Evolutionary conservation across 2,329 filamentous ascomycete species (phyloP).

Genomic region (Zopfia rhizophila): DNA sequence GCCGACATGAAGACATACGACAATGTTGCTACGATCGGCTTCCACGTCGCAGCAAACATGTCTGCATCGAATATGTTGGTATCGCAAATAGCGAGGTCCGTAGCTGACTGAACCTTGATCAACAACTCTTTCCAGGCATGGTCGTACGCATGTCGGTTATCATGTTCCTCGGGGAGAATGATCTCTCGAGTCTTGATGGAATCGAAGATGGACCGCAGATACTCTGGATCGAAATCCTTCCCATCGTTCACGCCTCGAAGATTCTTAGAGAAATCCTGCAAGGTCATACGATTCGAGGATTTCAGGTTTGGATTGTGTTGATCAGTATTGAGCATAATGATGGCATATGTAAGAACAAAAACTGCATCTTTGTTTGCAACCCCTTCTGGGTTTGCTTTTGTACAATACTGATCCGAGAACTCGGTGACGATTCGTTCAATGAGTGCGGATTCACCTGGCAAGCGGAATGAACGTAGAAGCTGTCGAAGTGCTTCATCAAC

Average conservation of each 20-base stretch:
- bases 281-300: conserved; percentile 81
- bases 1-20: conserved; percentile 99
- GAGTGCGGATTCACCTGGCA: conserved; percentile 90
- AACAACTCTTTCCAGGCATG: conserved; percentile 97
- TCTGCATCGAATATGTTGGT: conserved; percentile 97
- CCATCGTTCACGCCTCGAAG: conserved; percentile 89
- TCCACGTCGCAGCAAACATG: conserved; percentile 98
- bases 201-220: conserved; percentile 86
- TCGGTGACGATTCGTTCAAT: conserved; percentile 92
- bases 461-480: conserved; percentile 89
- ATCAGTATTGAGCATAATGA: conserved; percentile 98
- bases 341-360: conserved; percentile 92
- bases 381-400: conserved; percentile 73
- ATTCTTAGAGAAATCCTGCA: conserved; percentile 85
- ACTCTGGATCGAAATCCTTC: conserved; percentile 84
- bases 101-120: conserved; percentile 81
- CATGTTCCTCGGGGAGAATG: conserved; percentile 95
- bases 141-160: conserved; percentile 95
- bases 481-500: conserved; percentile 90
- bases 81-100: conserved; percentile 79
- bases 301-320: conserved; percentile 94
- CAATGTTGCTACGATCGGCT: conserved; percentile 89
- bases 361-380: conserved; percentile 88
- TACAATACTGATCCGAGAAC: conserved; percentile 87
- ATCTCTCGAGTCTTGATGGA: conserved; percentile 95